These are phyloP conservation scores for Cucurbita moschata DNA, from an alignment of 306 rosid species.

Conservation along the genomic window DNA sequence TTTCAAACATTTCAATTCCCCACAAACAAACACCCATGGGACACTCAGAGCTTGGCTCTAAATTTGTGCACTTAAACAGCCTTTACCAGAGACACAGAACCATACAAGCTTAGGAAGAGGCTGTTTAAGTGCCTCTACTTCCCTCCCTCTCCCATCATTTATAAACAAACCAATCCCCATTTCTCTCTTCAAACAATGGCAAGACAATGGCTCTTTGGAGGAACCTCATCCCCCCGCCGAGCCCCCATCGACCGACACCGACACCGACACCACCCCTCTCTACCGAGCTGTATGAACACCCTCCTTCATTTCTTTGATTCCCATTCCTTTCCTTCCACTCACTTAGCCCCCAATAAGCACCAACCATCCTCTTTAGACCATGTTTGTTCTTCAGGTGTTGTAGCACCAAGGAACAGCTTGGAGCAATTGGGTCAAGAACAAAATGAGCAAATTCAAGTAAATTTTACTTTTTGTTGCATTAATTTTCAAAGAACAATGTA, in stretches of 20 bases:
- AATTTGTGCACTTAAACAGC: no score
- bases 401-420: slow-evolving; percentile 82
- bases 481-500: background rate
- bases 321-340: background rate
- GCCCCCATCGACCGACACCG: background rate
- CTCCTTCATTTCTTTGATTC: background rate
- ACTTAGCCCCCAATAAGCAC: background rate
- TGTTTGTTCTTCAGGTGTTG: slow-evolving; percentile 25
- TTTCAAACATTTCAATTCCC: background rate
- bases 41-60: no score
- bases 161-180: background rate
- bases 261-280: background rate
- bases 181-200: background rate
- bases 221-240: background rate
- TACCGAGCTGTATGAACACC: background rate
- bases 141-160: background rate
- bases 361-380: background rate
- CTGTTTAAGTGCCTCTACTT: background rate
- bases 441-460: slow-evolving; percentile 18
- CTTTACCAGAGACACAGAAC: background rate
- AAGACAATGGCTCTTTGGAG: background rate
- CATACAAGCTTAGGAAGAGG: background rate
- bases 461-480: slow-evolving; percentile 9
- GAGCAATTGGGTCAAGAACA: slow-evolving; percentile 34
- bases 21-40: background rate